Evolutionary conservation across 257 asterid genomes (phyloP).

Genomic region (Linderniella brevidens): DNA sequence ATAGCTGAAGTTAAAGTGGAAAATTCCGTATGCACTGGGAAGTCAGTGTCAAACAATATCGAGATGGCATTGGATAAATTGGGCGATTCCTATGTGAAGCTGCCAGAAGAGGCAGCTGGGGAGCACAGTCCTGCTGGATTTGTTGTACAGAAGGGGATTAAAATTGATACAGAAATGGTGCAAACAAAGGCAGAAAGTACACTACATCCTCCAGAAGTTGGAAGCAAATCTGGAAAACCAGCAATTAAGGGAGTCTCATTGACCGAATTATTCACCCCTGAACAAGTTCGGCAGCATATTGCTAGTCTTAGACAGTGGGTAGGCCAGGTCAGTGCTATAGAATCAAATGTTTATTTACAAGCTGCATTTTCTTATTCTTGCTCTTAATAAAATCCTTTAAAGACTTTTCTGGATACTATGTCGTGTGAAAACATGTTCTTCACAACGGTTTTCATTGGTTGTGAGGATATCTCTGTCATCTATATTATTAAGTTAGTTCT

Average conservation of each 20-base stretch:
- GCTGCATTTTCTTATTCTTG: slow-evolving; percentile 5
- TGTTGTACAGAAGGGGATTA: slow-evolving; percentile 25
- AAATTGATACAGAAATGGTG: slow-evolving; percentile 35
- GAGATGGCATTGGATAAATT: slow-evolving; percentile 18
- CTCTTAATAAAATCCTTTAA: slow-evolving; percentile 7
- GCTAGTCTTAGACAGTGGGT: slow-evolving; percentile 85
- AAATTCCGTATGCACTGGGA: slow-evolving; percentile 12
- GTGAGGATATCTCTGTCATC: too few relatives aligned
- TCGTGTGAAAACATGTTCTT: too few relatives aligned
- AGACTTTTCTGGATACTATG: slow-evolving; percentile 4
- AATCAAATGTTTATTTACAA: slow-evolving; percentile 8
- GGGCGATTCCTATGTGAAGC: slow-evolving; percentile 1
- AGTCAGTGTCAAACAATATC: slow-evolving; percentile 22
- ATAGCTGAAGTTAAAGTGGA: slow-evolving; percentile 17
- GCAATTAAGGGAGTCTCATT: slow-evolving; percentile 81
- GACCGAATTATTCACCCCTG: slow-evolving; percentile 90
- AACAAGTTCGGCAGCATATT: slow-evolving; percentile 78
- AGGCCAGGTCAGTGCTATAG: slow-evolving; percentile 64
- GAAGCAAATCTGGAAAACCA: slow-evolving; percentile 85
- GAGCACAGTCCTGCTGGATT: slow-evolving; percentile 27
- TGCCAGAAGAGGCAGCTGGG: slow-evolving; percentile 4
- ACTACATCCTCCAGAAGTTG: slow-evolving; percentile 35
- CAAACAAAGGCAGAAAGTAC: slow-evolving; percentile 37
- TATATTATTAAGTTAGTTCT: too few relatives aligned
- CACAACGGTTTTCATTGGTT: too few relatives aligned